A percentile compares a stretch with the other conserved stretches of the same genome.
Evolutionary conservation across 2,329 filamentous ascomycete species (phyloP).

Genomic region (Xylariaceae sp.): DNA sequence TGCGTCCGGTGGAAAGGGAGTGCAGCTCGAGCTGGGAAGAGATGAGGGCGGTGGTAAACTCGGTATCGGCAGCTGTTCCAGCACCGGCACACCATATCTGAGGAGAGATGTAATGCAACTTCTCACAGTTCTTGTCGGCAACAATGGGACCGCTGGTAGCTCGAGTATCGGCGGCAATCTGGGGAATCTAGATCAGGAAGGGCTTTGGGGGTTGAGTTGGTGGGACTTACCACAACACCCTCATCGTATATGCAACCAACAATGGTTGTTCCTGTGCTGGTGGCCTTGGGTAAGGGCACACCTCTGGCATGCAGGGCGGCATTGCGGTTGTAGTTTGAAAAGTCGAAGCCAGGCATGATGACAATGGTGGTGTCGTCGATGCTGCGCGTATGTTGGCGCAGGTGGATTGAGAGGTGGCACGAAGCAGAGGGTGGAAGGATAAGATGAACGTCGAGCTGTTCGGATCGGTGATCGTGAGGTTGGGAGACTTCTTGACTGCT

Average conservation of each 20-base stretch:
- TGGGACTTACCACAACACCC: constrained; percentile 75
- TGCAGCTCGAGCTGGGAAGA: constrained; percentile 98
- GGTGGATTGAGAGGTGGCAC: background rate
- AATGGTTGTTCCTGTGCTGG: constrained; percentile 97
- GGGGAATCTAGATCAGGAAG: constrained; percentile 14
- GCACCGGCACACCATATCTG: constrained; percentile 99
- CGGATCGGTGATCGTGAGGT: background rate
- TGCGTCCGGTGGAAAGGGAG: constrained; percentile 90
- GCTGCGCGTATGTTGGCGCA: background rate
- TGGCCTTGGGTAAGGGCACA: constrained; percentile 93
- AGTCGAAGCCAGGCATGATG: constrained; percentile 95
- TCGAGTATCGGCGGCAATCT: constrained; percentile 97
- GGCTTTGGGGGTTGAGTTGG: background rate
- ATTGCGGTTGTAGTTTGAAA: constrained; percentile 99
- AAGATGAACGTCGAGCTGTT: too few species aligned
- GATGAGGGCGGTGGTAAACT: constrained; percentile 98
- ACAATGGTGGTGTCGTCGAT: background rate
- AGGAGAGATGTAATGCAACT: constrained; percentile 96
- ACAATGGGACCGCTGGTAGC: constrained; percentile 97
- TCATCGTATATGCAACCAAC: constrained; percentile 96
- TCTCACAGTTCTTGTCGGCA: constrained; percentile 99
- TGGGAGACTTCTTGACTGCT: background rate
- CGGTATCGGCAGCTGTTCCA: constrained; percentile 95
- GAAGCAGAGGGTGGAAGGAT: too few species aligned
- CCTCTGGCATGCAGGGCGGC: constrained; percentile 89